Evolutionary conservation across 306 rosid species (phyloP).

Genomic region (Vigna unguiculata): DNA sequence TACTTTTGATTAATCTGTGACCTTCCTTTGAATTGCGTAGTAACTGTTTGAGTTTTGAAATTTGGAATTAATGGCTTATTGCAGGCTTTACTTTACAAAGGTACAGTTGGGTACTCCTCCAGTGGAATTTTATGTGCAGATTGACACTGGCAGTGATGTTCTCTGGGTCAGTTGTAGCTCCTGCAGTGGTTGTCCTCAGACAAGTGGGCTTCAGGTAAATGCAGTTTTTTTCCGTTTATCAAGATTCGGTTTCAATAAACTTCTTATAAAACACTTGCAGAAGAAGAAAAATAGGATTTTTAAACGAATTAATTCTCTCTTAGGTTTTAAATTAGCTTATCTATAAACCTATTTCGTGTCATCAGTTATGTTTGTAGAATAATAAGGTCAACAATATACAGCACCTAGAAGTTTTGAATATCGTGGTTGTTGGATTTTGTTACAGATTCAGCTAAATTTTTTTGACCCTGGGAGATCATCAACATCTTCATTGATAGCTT

Average conservation of each 20-base stretch:
- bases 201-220: conserved; percentile 86
- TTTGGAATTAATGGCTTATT: conserved; percentile 38
- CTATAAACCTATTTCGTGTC: not conserved
- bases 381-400: conserved; percentile 4
- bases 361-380: conserved; percentile 26
- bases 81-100: conserved; percentile 84
- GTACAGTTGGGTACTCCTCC: conserved; percentile 94
- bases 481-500: conserved; percentile 70
- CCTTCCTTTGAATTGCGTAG: not conserved
- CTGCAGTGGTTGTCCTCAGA: conserved; percentile 90
- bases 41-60: not conserved
- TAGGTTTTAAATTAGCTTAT: not conserved
- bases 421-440: conserved; percentile 41
- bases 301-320: not conserved
- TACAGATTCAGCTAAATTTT: conserved; percentile 76
- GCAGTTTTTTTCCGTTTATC: conserved; percentile 22
- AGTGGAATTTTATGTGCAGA: conserved; percentile 83
- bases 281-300: not conserved
- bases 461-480: conserved; percentile 79
- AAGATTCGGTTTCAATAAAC: not conserved
- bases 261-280: not conserved
- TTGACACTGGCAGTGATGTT: conserved; percentile 99
- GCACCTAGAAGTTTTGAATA: conserved; percentile 10
- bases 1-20: conserved; percentile 29
- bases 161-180: conserved; percentile 88